Conservation (phyloP, 352 stramenopile species). For the Globisporangium lucens region DNA sequence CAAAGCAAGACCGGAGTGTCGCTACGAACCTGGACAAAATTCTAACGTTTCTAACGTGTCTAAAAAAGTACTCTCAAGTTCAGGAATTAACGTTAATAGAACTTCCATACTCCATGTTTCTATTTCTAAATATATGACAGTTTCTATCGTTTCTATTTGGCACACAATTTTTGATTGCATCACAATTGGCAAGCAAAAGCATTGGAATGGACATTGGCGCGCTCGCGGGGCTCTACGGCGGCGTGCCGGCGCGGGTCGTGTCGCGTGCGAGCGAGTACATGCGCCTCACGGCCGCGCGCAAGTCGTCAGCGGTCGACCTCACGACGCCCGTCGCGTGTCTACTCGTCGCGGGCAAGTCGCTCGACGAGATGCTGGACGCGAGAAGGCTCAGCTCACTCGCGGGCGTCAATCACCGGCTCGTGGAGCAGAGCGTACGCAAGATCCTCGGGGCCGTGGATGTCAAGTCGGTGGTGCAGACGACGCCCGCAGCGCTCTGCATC, state of each 20-base stretch:
- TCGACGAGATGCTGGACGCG: conserved; percentile 49
- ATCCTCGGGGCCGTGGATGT: conserved; percentile 51
- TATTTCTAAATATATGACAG: neutral
- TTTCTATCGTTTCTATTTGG: neutral
- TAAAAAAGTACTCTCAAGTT: neutral
- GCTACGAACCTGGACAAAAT: too few relatives aligned
- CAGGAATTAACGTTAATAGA: too few relatives aligned
- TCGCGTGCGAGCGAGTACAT: conserved; percentile 49
- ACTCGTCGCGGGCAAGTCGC: conserved; percentile 48
- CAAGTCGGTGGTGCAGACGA: conserved; percentile 40
- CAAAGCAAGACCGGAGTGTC: neutral
- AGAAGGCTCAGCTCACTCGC: conserved; percentile 40
- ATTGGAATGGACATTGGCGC: conserved; percentile 46
- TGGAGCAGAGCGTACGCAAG: conserved; percentile 52
- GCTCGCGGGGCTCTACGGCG: conserved; percentile 48
- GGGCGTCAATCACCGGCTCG: conserved; percentile 31
- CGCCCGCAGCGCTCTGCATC: conserved; percentile 59
- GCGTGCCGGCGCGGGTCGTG: conserved; percentile 48
- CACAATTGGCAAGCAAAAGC: neutral
- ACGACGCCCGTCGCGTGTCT: conserved; percentile 58
- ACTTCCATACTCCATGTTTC: neutral
- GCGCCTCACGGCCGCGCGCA: conserved; percentile 46
- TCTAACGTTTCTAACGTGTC: neutral
- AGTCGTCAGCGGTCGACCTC: conserved; percentile 27
- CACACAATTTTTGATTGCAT: neutral